A percentile compares a stretch with the other conserved stretches of the same genome.
Conservation (phyloP, 805 yeast genomes). For the Gaillardinia entomophila region DNA sequence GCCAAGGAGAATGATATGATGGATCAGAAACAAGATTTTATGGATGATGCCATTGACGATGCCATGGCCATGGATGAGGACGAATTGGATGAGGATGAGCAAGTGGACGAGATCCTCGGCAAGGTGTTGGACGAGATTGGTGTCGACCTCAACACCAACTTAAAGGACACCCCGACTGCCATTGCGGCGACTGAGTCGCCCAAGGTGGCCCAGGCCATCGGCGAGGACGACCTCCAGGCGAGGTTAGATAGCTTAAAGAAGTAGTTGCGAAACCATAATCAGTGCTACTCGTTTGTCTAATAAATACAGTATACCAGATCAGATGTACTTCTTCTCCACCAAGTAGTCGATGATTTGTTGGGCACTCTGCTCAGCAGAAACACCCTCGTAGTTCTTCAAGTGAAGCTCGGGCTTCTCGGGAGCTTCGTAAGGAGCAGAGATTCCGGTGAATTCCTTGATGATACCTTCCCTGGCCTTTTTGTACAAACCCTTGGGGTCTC, state of each 20-base stretch:
- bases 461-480: constrained; percentile 95
- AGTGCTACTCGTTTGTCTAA: not conserved
- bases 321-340: constrained; percentile 41
- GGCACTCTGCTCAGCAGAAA: constrained; percentile 78
- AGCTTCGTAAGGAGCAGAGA: constrained; percentile 93
- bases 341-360: constrained; percentile 64
- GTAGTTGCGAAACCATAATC: constrained; percentile 6
- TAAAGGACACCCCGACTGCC: constrained; percentile 42
- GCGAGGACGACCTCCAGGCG: constrained; percentile 86
- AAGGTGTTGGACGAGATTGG: constrained; percentile 96
- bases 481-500: constrained; percentile 96
- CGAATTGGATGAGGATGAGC: constrained; percentile 73
- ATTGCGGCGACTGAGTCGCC: constrained; percentile 29
- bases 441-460: constrained; percentile 92
- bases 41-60: constrained; percentile 97
- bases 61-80: constrained; percentile 81
- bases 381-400: constrained; percentile 59
- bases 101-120: constrained; percentile 84
- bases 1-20: constrained; percentile 90
- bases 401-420: constrained; percentile 83
- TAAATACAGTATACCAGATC: too few species aligned
- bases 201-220: constrained; percentile 53
- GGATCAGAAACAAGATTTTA: constrained; percentile 98
- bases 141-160: constrained; percentile 59
- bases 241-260: constrained; percentile 78